These are phyloP conservation scores for Kwoniella shandongensis DNA, from an alignment of 768 basidiomycete genomes.

Conservation along the genomic window DNA sequence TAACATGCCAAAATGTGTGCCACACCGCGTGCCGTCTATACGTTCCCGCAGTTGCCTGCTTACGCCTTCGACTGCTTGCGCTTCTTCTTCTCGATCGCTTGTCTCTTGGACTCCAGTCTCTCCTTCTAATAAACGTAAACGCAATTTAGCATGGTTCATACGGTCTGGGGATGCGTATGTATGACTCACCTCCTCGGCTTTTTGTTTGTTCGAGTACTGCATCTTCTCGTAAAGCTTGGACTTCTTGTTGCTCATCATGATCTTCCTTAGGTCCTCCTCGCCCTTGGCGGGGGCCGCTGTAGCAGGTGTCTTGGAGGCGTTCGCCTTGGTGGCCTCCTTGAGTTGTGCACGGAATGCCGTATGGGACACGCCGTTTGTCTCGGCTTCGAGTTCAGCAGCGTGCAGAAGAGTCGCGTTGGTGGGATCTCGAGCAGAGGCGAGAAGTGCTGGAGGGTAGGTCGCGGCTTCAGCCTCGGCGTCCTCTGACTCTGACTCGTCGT, in stretches of 20 bases:
- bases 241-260: slow-evolving; percentile 96
- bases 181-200: slow-evolving; percentile 69
- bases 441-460: slow-evolving; percentile 52
- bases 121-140: slow-evolving; percentile 58
- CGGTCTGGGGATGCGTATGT: background rate
- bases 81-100: slow-evolving; percentile 61
- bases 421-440: slow-evolving; percentile 55
- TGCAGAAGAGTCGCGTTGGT: slow-evolving; percentile 70
- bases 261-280: slow-evolving; percentile 90
- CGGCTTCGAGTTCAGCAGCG: slow-evolving; percentile 87
- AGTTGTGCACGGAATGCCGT: slow-evolving; percentile 75
- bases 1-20: background rate
- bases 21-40: too few species aligned
- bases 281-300: slow-evolving; percentile 43
- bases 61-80: slow-evolving; percentile 54
- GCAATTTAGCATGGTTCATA: slow-evolving; percentile 23
- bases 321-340: slow-evolving; percentile 58
- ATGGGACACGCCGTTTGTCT: slow-evolving; percentile 79
- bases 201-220: slow-evolving; percentile 79
- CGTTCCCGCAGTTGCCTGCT: background rate
- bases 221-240: slow-evolving; percentile 90
- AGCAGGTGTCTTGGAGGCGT: slow-evolving; percentile 23
- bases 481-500: slow-evolving; percentile 50
- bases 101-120: slow-evolving; percentile 63
- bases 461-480: slow-evolving; percentile 36